phyloP scores from a whole-genome alignment of 495 filamentous ascomycete genomes.

The Thermochaetoides thermophila region DNA sequence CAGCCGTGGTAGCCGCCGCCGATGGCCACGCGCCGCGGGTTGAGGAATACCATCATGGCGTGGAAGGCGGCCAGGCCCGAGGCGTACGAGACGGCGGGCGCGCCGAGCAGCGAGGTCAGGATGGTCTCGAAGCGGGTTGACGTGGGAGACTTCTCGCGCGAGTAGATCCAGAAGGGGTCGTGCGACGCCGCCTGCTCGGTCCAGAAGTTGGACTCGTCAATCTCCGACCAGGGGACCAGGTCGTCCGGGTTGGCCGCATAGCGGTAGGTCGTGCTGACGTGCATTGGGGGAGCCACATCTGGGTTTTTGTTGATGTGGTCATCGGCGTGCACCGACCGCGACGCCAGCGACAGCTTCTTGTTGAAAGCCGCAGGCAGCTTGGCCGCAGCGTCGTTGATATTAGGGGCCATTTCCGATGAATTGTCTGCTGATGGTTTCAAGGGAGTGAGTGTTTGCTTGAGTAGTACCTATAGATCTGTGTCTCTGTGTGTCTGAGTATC shows the following conservation, averaged over 20 bases:
- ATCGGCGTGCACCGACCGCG: conserved; percentile 74
- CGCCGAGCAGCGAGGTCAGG: conserved; percentile 56
- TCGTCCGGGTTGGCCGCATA: conserved; percentile 55
- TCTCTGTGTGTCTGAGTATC: too few relatives aligned
- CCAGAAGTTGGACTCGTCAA: conserved; percentile 10
- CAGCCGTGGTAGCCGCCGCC: conserved; percentile 84
- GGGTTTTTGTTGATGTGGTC: conserved; percentile 54
- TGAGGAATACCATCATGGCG: conserved; percentile 59
- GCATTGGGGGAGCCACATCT: conserved; percentile 74
- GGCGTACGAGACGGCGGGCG: conserved; percentile 56
- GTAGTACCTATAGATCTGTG: too few relatives aligned
- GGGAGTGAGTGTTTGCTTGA: too few relatives aligned
- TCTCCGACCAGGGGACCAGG: conserved; percentile 33
- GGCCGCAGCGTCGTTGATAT: too few relatives aligned
- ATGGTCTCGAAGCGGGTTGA: conserved; percentile 71
- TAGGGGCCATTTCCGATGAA: too few relatives aligned
- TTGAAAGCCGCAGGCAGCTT: conserved; percentile 15
- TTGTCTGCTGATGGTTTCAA: too few relatives aligned
- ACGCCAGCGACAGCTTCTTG: conserved; percentile 38
- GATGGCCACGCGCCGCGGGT: conserved; percentile 65
- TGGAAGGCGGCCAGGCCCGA: conserved; percentile 83
- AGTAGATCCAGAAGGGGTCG: conserved; percentile 52
- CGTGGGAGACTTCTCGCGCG: conserved; percentile 58
- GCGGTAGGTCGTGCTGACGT: conserved; percentile 78
- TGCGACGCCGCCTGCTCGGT: conserved; percentile 9